These are phyloP conservation scores for Leishmania tropica DNA, from an alignment of 208 protist genomes.

Conservation along the genomic window DNA sequence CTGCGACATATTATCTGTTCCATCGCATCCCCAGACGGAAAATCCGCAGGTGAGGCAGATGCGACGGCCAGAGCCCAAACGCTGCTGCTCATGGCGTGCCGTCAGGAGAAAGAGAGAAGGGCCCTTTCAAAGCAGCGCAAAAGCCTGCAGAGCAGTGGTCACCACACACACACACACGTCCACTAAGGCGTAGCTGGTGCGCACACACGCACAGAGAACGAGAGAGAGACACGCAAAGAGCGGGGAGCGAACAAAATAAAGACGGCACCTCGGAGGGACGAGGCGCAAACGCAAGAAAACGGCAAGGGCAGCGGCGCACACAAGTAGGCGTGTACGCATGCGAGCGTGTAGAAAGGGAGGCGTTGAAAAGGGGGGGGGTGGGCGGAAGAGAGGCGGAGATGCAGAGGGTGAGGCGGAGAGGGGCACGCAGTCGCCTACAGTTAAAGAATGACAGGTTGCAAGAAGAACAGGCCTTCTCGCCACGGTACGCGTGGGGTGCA, in stretches of 20 bases:
- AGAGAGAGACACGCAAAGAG: not conserved
- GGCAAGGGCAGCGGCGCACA: not conserved
- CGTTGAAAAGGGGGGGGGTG: not conserved
- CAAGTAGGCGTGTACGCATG: not conserved
- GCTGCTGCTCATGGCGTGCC: slow-evolving; percentile 4
- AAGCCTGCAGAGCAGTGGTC: not conserved
- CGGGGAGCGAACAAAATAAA: not conserved
- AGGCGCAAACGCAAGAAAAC: not conserved
- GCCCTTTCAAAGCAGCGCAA: not conserved
- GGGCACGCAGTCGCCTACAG: not conserved
- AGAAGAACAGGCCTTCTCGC: not conserved
- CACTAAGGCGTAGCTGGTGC: too few relatives aligned
- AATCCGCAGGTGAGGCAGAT: slow-evolving; percentile 3
- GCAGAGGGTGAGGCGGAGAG: not conserved
- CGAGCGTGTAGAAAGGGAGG: not conserved
- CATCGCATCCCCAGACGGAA: slow-evolving; percentile 22
- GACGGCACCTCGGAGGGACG: not conserved
- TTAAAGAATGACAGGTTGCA: not conserved
- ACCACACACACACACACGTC: not conserved
- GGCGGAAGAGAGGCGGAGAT: not conserved
- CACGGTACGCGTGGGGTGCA: not conserved
- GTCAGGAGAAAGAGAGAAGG: slow-evolving; percentile 3
- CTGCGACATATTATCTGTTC: slow-evolving; percentile 30
- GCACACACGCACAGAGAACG: not conserved
- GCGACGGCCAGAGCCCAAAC: slow-evolving; percentile 16